Conservation (phyloP, 83 land plant species). For the Larix sibirica region DNA sequence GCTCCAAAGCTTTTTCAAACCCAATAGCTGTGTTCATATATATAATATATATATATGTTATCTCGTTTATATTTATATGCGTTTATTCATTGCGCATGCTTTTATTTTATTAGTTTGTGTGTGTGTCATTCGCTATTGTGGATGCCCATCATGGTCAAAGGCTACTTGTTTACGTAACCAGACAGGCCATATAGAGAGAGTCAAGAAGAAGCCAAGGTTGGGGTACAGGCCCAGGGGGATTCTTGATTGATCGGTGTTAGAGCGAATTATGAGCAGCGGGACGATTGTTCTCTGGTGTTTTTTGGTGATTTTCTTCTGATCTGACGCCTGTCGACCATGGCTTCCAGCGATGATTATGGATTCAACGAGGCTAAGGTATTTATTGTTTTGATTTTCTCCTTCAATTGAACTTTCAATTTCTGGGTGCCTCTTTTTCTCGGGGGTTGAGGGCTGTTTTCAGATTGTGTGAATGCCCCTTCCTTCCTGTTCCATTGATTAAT, state of each 20-base stretch:
- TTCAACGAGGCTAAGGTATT: constrained; percentile 48
- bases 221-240: not conserved
- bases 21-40: not conserved
- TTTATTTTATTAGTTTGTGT: not conserved
- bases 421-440: not conserved
- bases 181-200: not conserved
- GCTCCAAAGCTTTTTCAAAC: not conserved
- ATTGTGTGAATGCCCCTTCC: constrained; percentile 1
- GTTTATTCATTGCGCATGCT: not conserved
- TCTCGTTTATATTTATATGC: not conserved
- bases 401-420: not conserved
- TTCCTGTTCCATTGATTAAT: not conserved
- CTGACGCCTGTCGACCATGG: constrained; percentile 28
- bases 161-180: not conserved
- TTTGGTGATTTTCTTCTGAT: not conserved
- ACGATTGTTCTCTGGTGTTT: not conserved
- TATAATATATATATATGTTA: not conserved
- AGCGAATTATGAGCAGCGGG: not conserved
- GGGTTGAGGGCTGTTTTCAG: not conserved
- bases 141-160: not conserved
- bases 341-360: constrained; percentile 56
- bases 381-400: not conserved
- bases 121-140: too few relatives aligned
- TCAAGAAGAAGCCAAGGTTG: not conserved
- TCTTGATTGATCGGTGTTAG: not conserved